Conservation (phyloP, 345 rosid species). For the Toxicodendron radicans region DNA sequence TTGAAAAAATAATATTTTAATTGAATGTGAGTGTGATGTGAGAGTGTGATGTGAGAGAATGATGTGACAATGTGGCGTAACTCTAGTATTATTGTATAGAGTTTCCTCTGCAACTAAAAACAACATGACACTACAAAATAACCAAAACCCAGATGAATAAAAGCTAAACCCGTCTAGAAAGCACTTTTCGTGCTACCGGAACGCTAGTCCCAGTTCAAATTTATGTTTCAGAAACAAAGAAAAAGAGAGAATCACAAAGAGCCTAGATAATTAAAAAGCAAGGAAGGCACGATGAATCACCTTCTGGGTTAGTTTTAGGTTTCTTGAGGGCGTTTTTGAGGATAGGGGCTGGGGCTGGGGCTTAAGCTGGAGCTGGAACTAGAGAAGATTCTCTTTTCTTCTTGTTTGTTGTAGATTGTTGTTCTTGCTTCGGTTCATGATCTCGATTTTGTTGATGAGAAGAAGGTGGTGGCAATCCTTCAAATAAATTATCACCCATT, state of each 20-base stretch:
- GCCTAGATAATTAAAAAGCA: background rate
- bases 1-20: too few species aligned
- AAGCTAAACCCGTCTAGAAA: background rate
- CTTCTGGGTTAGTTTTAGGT: conserved; percentile 45
- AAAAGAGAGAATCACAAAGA: background rate
- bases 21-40: too few species aligned
- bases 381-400: conserved; percentile 32
- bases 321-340: conserved; percentile 86
- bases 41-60: too few species aligned
- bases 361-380: conserved; percentile 45
- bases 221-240: conserved; percentile 3
- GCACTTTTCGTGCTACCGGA: background rate
- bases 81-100: too few species aligned
- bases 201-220: conserved; percentile 12
- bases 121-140: background rate
- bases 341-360: too few species aligned
- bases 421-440: conserved; percentile 18
- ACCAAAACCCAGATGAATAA: background rate
- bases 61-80: too few species aligned
- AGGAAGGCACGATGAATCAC: conserved; percentile 3
- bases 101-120: background rate
- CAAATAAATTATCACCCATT: conserved; percentile 73
- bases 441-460: conserved; percentile 30
- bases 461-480: conserved; percentile 93
- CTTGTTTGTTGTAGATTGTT: conserved; percentile 9